Evolutionary conservation across 2,329 filamentous ascomycete genomes (phyloP), one percentile per base, ranked within the genome.

Genomic region (Paecilomyces sp.): DNA sequence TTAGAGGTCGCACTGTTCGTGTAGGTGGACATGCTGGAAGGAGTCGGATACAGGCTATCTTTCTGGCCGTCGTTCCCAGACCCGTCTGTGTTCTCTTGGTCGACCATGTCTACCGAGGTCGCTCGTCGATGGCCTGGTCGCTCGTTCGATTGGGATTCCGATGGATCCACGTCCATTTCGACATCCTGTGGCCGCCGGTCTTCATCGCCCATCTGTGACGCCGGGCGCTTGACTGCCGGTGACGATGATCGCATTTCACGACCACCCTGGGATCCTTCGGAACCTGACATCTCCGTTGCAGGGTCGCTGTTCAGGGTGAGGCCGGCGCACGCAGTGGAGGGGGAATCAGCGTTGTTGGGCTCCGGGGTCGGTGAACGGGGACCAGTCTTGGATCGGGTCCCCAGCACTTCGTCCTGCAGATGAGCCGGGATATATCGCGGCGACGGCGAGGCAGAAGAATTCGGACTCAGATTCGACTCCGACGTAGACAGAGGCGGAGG

Each of bases 381-480:
- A 62, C 69, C 65, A 52, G 71, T 63, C 67, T 68, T 76, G 50
- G 65, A 67, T 62, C 63, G 63, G 54, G 67, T 63, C 60, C 69
- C 71, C 41, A 73, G 69, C 58, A 81, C 76, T 69, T 83, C 81
- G 70, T 79, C 77, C 69, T 83, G 81, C 59, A 85, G 73, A 71
- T 85, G 83, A 58, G 82, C 79, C 62, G 83, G 83, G 58, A 85
- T 76, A 69, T 80, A 83, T 61, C 80, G 77, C 52, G 77, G 69
- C 56, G 71, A 69, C 58, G 67, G 66, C 33, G 73, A 71, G 47
- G 64, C 60, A 54, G 72, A 71, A 51, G 69, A 67, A 60, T 65
- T 67, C 57, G 64, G 65, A 59, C 64, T 67, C 61, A 66, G 67
- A 57, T 62, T 63, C 24, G 65, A 64, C 59, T 62, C 65, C 30